These are phyloP conservation scores for Phlebiopsis flavidoalba DNA, from an alignment of 768 basidiomycete species.

Conservation along the genomic window DNA sequence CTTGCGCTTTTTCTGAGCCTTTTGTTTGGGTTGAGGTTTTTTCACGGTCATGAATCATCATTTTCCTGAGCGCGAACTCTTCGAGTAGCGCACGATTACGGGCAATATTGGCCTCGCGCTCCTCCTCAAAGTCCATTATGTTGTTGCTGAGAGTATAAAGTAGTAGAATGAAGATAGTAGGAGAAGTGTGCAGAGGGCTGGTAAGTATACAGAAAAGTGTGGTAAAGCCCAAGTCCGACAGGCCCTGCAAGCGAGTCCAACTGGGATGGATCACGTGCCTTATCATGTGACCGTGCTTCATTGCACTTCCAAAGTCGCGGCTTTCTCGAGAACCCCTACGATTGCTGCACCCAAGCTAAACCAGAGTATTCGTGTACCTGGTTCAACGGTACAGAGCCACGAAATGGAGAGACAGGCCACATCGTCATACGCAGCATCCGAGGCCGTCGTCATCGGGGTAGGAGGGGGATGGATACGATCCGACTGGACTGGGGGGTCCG, in stretches of 20 bases:
- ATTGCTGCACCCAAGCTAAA: no score
- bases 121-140: conserved; percentile 24
- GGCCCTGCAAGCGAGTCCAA: neutral
- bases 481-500: neutral
- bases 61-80: conserved; percentile 35
- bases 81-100: conserved; percentile 41
- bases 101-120: conserved; percentile 31
- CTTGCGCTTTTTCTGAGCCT: conserved; percentile 23
- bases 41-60: conserved; percentile 40
- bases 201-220: neutral
- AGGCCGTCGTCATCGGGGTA: neutral
- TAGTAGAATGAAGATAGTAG: neutral
- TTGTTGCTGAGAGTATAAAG: neutral
- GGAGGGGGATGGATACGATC: neutral
- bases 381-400: neutral
- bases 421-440: conserved; percentile 1
- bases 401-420: neutral
- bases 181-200: neutral
- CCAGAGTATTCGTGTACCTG: neutral
- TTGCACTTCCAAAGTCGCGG: neutral
- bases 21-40: conserved; percentile 37
- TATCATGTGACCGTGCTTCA: conserved; percentile 12
- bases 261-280: conserved; percentile 4
- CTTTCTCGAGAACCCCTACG: no score
- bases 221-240: neutral